Base-by-base conservation (phyloP, 1,139 yeast genomes). In the Taiozyma onychis region DNA sequence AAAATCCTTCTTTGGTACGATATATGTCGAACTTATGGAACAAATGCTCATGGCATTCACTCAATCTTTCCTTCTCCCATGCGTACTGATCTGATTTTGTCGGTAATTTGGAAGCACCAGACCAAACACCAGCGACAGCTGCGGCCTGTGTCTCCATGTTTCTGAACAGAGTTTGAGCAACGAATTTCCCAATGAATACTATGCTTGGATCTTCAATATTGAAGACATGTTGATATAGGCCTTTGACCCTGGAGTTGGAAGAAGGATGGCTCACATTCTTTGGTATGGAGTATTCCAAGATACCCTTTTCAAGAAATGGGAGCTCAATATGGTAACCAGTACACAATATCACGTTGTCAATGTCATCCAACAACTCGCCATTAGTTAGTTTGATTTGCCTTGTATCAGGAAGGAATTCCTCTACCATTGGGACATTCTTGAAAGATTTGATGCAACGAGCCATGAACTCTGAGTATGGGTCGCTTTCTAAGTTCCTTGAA, bases 101-200 rank as follows among this genome's bases (percentile, higher is more conserved):
- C 0, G 87, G 85, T 5, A 81, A 62, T 10, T 57, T 44, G 13
- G 80, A 61, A 39, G 75, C 67, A 2, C 78, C 78, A 4, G 74
- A 65, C 71, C 80, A 81, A 5, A 81, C 74, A 55, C 85, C 73
- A 13, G 82, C 77, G 39, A 81, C 66, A 59, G 78, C 73, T 6
- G 79, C 72, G 2, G 79, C 84, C 59, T 83, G 88, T 13, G 78
- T 65, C 59, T 84, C 88, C 2, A 84, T 73, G 3, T 76, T 61
- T 45, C 85, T 78, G 56, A 83, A 78, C 1, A 88, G 87, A 16
- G 83, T 71, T 16, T 80, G 76, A 54, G 73, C 71, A 53, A 77
- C 70, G 13, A 81, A 77, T 49, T 78, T 66, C 3, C 81, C 78
- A 28, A 79, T 69, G 44, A 82, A 69, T 2, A 79, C 81, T 51